A percentile compares a stretch with the other conserved stretches of the same genome.
Conservation (phyloP, 2,329 filamentous ascomycete species). For the Colletotrichum noveboracense region DNA sequence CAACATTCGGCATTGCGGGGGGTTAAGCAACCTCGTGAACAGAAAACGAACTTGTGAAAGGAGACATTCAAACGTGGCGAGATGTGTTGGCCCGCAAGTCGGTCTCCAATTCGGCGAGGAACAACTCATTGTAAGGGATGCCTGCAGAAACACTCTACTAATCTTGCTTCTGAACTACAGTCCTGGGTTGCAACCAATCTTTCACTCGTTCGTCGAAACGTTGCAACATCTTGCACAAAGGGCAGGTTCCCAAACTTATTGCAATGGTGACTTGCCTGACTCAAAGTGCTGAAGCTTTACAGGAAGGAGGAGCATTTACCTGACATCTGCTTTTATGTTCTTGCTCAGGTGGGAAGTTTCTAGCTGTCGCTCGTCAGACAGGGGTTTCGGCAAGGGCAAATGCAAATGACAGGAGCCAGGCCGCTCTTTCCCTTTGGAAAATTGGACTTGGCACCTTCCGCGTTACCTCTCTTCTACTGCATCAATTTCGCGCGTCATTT, state of each 20-base stretch:
- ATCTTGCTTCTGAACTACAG: not conserved
- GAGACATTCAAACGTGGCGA: not conserved
- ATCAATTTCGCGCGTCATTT: not conserved
- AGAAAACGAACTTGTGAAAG: not conserved
- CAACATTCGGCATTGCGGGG: not conserved
- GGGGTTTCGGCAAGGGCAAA: not conserved
- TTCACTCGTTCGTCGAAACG: not conserved
- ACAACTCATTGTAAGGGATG: not conserved
- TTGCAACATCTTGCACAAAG: not conserved
- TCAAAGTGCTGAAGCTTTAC: not conserved
- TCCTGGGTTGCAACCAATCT: not conserved
- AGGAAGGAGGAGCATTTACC: not conserved
- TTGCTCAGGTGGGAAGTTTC: not conserved
- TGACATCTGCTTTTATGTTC: not conserved
- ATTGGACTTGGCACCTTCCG: not conserved
- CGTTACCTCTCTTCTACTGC: not conserved
- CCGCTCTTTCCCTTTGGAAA: not conserved
- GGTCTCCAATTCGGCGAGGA: not conserved
- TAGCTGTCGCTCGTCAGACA: not conserved
- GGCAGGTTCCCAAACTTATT: not conserved
- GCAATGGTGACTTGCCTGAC: not conserved
- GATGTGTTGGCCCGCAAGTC: not conserved
- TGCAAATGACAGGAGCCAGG: not conserved
- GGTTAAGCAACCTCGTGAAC: not conserved
- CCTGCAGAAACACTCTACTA: not conserved